Conservation (phyloP, 768 basidiomycete genomes). For the Daedaleopsis nitida region DNA sequence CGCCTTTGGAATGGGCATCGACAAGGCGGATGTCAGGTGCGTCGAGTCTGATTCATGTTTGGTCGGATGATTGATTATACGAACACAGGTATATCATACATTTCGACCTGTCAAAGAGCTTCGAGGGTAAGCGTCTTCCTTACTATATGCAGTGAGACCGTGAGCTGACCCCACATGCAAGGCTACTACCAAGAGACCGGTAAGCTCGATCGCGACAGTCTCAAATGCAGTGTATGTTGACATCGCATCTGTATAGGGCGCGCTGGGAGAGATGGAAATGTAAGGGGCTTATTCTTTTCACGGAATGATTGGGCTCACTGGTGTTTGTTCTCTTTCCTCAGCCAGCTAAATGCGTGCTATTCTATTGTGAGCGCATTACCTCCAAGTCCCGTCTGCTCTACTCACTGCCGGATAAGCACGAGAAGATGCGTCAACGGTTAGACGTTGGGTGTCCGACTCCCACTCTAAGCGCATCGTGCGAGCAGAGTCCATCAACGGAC, state of each 20-base stretch:
- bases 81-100: conserved; percentile 69
- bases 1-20: conserved; percentile 87
- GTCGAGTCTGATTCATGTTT: conserved; percentile 1
- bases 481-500: conserved; percentile 48
- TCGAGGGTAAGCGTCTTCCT: conserved; percentile 57
- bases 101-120: conserved; percentile 79
- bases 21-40: conserved; percentile 76
- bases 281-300: conserved; percentile 33
- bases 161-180: conserved; percentile 26
- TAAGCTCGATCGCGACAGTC: conserved; percentile 22
- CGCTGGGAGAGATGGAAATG: conserved; percentile 76
- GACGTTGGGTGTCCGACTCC: conserved; percentile 49
- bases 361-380: conserved; percentile 63
- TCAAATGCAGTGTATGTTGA: neutral
- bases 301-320: neutral
- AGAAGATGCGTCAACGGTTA: conserved; percentile 67
- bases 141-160: neutral
- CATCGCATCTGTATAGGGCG: conserved; percentile 49
- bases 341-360: conserved; percentile 81
- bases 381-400: neutral
- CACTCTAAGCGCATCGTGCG: conserved; percentile 46
- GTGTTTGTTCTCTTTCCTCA: conserved; percentile 28
- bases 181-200: conserved; percentile 91
- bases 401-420: conserved; percentile 48
- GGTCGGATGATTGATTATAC: too few relatives aligned